Percentiles rank a stretch among this genome's conserved stretches.
Evolutionary conservation across 352 stramenopile genomes (phyloP).

Genomic region (Pythium oligandrum): DNA sequence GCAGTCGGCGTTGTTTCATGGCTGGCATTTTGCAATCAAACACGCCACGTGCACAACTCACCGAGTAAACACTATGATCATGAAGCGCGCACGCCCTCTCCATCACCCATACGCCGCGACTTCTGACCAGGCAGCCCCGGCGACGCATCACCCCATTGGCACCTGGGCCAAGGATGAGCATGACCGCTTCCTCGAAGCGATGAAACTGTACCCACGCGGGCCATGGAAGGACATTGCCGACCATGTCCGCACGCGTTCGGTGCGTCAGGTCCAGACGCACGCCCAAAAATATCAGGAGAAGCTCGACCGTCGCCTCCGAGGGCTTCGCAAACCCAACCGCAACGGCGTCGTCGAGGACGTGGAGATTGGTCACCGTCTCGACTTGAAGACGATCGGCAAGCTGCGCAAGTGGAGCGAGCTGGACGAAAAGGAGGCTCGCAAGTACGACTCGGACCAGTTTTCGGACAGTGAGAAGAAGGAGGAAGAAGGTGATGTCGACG

Average conservation of each 20-base stretch:
- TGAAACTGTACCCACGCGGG: conserved; percentile 56
- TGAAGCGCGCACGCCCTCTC: no score
- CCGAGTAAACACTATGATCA: no score
- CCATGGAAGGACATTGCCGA: conserved; percentile 64
- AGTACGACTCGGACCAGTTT: no score
- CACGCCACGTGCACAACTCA: no score
- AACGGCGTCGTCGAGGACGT: conserved; percentile 7
- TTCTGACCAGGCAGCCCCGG: background rate
- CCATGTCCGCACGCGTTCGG: conserved; percentile 54
- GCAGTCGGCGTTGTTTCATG: no score
- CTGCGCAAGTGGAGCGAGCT: no score
- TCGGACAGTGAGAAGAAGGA: no score
- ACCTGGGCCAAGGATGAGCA: conserved; percentile 65
- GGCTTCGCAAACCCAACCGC: conserved; percentile 59
- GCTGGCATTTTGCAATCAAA: no score
- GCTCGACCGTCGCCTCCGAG: conserved; percentile 52
- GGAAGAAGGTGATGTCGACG: no score
- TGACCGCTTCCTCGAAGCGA: conserved; percentile 55
- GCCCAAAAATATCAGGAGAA: conserved; percentile 73
- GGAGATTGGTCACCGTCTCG: background rate
- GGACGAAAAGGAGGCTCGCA: no score
- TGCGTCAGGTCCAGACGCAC: conserved; percentile 64
- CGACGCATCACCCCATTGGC: conserved; percentile 12
- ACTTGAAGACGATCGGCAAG: no score
- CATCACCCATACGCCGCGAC: no score